These are phyloP conservation scores for Septoria linicola DNA, from an alignment of 2,329 filamentous ascomycete genomes.

Conservation along the genomic window DNA sequence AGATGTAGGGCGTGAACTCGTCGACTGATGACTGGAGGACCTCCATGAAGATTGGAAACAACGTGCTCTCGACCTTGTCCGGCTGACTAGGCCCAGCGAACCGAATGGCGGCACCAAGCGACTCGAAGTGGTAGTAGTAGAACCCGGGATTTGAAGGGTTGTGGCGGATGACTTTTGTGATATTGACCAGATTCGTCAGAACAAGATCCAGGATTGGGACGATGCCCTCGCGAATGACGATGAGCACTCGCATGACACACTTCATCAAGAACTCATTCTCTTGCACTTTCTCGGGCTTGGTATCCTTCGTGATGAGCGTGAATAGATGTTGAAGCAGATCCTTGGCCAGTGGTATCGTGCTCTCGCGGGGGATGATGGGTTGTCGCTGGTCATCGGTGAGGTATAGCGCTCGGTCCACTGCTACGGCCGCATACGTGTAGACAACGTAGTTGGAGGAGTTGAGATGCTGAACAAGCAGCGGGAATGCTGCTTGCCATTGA, in stretches of 20 bases:
- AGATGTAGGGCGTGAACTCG: slow-evolving; percentile 94
- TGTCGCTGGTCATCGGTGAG: slow-evolving; percentile 73
- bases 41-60: slow-evolving; percentile 80
- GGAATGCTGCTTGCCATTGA: slow-evolving; percentile 87
- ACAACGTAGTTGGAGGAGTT: slow-evolving; percentile 91
- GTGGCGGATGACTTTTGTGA: slow-evolving; percentile 85
- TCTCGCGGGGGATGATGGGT: slow-evolving; percentile 74
- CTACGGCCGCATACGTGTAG: slow-evolving; percentile 95
- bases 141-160: slow-evolving; percentile 98
- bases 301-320: slow-evolving; percentile 81
- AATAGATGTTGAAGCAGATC: slow-evolving; percentile 89
- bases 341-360: slow-evolving; percentile 78
- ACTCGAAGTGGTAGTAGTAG: slow-evolving; percentile 98
- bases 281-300: slow-evolving; percentile 85
- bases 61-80: slow-evolving; percentile 70
- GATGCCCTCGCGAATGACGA: slow-evolving; percentile 85
- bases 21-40: slow-evolving; percentile 81
- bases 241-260: slow-evolving; percentile 94
- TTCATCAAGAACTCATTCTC: slow-evolving; percentile 99
- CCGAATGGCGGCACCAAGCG: slow-evolving; percentile 82
- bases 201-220: slow-evolving; percentile 71
- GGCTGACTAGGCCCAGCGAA: slow-evolving; percentile 69
- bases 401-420: slow-evolving; percentile 88
- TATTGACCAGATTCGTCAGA: slow-evolving; percentile 79
- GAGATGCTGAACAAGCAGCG: slow-evolving; percentile 85